These are phyloP conservation scores for Termitomyces sp. DNA, from an alignment of 768 basidiomycete genomes.

Conservation along the genomic window DNA sequence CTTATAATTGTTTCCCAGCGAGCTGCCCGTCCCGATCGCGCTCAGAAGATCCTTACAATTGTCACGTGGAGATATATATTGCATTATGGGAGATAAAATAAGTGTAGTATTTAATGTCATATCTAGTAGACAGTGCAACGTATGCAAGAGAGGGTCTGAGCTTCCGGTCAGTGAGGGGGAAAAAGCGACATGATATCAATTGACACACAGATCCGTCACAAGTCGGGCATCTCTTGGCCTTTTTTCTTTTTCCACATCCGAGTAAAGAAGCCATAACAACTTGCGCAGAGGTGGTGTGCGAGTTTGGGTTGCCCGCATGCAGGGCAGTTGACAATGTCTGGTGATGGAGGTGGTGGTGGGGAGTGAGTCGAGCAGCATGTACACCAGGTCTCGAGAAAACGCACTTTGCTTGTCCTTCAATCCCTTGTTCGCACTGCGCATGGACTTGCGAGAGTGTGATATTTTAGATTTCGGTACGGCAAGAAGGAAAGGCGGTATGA, in stretches of 20 bases:
- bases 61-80: constrained; percentile 12
- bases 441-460: constrained; percentile 91
- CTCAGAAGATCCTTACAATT: constrained; percentile 5
- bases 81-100: constrained; percentile 2
- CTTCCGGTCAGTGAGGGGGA: neutral
- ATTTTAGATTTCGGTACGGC: constrained; percentile 94
- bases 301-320: constrained; percentile 86
- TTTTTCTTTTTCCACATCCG: constrained; percentile 55
- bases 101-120: neutral
- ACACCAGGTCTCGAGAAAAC: constrained; percentile 15
- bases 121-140: neutral
- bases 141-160: neutral
- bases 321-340: constrained; percentile 90
- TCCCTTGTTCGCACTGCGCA: constrained; percentile 92
- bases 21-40: constrained; percentile 8
- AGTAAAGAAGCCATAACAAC: constrained; percentile 69
- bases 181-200: neutral
- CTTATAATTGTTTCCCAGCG: constrained; percentile 1
- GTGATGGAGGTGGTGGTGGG: constrained; percentile 6
- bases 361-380: neutral
- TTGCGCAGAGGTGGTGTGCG: constrained; percentile 80
- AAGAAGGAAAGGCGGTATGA: constrained; percentile 82
- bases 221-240: constrained; percentile 28
- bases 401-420: constrained; percentile 89
- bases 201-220: constrained; percentile 23